phyloP scores from a whole-genome alignment of 2,329 filamentous ascomycete genomes.

The Dendryphion nanum region DNA sequence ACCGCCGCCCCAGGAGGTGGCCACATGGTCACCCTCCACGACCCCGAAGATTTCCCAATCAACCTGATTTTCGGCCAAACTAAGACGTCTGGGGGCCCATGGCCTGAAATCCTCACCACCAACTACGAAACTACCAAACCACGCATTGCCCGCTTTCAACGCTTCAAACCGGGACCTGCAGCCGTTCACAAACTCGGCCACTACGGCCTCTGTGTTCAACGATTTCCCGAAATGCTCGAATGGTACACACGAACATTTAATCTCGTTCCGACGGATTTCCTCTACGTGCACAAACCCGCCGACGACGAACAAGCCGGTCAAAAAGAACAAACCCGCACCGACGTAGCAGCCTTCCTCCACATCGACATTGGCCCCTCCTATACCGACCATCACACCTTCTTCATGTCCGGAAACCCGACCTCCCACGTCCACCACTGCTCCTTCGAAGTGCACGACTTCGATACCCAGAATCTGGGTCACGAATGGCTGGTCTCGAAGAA shows the following conservation, averaged over 20 bases:
- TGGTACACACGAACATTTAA: conserved; percentile 51
- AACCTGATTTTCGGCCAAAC: conserved; percentile 59
- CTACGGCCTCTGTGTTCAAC: conserved; percentile 43
- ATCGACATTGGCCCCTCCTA: conserved; percentile 52
- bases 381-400: conserved; percentile 58
- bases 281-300: conserved; percentile 31
- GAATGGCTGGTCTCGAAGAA: conserved; percentile 64
- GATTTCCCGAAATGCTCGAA: conserved; percentile 37
- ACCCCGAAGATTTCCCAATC: conserved; percentile 57
- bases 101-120: conserved; percentile 50
- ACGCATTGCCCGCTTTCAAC: conserved; percentile 50
- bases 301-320: conserved; percentile 4
- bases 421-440: conserved; percentile 64
- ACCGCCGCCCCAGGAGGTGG: conserved; percentile 55
- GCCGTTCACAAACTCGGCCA: conserved; percentile 53
- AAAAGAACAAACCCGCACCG: conserved; percentile 16
- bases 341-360: conserved; percentile 53
- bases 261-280: conserved; percentile 47
- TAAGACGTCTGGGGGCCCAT: conserved; percentile 42
- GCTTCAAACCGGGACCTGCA: conserved; percentile 52
- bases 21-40: conserved; percentile 44
- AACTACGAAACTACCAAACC: conserved; percentile 46
- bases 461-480: conserved; percentile 68
- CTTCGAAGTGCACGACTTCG: conserved; percentile 71
- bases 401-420: conserved; percentile 43